These are phyloP conservation scores for Pseudomonodictys pantanalensis DNA, from an alignment of 495 filamentous ascomycete genomes.

Conservation along the genomic window DNA sequence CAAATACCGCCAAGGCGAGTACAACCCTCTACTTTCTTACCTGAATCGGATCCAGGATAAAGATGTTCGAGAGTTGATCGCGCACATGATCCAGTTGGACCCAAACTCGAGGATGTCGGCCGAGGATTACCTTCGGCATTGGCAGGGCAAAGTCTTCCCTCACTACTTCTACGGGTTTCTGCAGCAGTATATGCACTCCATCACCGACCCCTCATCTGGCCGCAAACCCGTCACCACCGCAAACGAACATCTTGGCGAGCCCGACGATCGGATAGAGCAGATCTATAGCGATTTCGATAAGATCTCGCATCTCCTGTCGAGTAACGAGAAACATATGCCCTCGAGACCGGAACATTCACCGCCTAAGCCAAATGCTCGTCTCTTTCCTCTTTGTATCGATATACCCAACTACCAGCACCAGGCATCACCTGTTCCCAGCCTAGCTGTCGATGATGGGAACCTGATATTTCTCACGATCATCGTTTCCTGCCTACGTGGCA, in stretches of 20 bases:
- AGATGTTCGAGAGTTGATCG: conserved; percentile 80
- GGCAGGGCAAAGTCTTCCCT: conserved; percentile 86
- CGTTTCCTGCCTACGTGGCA: conserved; percentile 83
- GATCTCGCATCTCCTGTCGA: conserved; percentile 81
- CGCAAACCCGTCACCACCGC: conserved; percentile 61
- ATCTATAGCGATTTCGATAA: conserved; percentile 96
- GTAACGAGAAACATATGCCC: conserved; percentile 49
- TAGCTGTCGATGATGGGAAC: conserved; percentile 76
- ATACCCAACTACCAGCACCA: conserved; percentile 79
- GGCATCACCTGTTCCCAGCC: conserved; percentile 43
- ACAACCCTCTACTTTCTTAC: conserved; percentile 77
- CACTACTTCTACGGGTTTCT: conserved; percentile 96
- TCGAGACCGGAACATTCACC: conserved; percentile 28
- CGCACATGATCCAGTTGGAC: conserved; percentile 93
- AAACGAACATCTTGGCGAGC: conserved; percentile 67
- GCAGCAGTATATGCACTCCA: conserved; percentile 93
- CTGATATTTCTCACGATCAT: conserved; percentile 87
- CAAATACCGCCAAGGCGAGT: conserved; percentile 88
- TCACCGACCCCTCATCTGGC: conserved; percentile 89
- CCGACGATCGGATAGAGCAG: conserved; percentile 89
- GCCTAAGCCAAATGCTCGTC: conserved; percentile 30
- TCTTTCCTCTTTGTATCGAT: conserved; percentile 79
- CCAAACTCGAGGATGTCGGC: conserved; percentile 89
- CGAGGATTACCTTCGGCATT: conserved; percentile 91
- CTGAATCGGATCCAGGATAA: conserved; percentile 83